These are phyloP conservation scores for Cerrena zonata DNA, from an alignment of 1,284 basidiomycete species.

Conservation along the genomic window DNA sequence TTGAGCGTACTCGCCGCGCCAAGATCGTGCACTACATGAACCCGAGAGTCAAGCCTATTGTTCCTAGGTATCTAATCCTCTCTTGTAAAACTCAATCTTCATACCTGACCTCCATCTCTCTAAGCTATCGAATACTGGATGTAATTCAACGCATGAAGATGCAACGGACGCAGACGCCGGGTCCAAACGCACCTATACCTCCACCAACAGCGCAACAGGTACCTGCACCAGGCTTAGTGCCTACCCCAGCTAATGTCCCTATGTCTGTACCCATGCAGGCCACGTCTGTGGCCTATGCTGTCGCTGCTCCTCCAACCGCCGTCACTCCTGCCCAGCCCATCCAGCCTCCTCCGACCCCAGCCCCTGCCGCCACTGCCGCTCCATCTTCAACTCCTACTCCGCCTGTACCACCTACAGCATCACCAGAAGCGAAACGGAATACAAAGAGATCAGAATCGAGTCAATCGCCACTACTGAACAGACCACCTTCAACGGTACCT, in stretches of 20 bases:
- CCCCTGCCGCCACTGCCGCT: not conserved
- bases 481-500: slow-evolving; percentile 11
- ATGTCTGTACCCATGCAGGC: slow-evolving; percentile 6
- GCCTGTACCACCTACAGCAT: not conserved
- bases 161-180: slow-evolving; percentile 18
- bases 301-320: not conserved
- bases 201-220: slow-evolving; percentile 9
- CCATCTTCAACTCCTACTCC: not conserved
- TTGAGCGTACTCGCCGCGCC: slow-evolving; percentile 58
- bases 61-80: slow-evolving; percentile 14
- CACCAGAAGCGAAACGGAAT: slow-evolving; percentile 2
- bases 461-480: slow-evolving; percentile 8
- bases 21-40: slow-evolving; percentile 76
- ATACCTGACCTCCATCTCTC: slow-evolving; percentile 4
- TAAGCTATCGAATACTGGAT: slow-evolving; percentile 53
- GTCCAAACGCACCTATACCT: slow-evolving; percentile 10
- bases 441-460: slow-evolving; percentile 4
- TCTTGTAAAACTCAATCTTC: slow-evolving; percentile 4
- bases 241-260: slow-evolving; percentile 13
- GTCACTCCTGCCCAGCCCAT: not conserved
- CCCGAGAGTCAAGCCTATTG: slow-evolving; percentile 36
- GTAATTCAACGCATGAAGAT: slow-evolving; percentile 25
- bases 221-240: slow-evolving; percentile 16
- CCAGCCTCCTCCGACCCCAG: not conserved
- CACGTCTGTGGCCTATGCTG: not conserved